Conservation (phyloP, 1,284 basidiomycete genomes). For the Waitea zeae region DNA sequence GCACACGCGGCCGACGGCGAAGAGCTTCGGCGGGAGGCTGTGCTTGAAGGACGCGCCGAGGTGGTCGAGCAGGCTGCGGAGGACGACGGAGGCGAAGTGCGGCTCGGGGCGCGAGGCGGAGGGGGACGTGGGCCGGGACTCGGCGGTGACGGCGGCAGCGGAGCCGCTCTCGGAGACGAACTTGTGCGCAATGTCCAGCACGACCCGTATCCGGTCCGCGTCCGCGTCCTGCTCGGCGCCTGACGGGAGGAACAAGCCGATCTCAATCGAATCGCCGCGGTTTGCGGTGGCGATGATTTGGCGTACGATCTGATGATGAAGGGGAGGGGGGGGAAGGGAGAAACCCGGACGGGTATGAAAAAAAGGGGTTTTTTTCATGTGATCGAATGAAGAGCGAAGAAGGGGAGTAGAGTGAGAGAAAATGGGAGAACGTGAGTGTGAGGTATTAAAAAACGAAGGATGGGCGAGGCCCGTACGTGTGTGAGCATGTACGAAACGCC, state of each 20-base stretch:
- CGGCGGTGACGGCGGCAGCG: neutral
- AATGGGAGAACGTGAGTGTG: slow-evolving; percentile 9
- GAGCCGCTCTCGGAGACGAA: slow-evolving; percentile 11
- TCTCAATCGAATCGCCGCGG: slow-evolving; percentile 70
- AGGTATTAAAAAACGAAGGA: too few species aligned
- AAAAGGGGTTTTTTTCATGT: too few species aligned
- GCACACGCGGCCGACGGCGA: slow-evolving; percentile 29
- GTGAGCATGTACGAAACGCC: slow-evolving; percentile 66
- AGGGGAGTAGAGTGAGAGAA: too few species aligned
- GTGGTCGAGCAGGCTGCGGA: slow-evolving; percentile 48
- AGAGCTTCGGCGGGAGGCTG: slow-evolving; percentile 24
- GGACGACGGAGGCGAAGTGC: slow-evolving; percentile 40
- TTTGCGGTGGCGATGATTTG: slow-evolving; percentile 60
- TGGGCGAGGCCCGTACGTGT: slow-evolving; percentile 45
- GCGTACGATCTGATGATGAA: slow-evolving; percentile 48
- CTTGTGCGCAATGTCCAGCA: slow-evolving; percentile 38
- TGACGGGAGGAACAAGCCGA: slow-evolving; percentile 56
- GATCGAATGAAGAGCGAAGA: too few species aligned
- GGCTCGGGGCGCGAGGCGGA: slow-evolving; percentile 27
- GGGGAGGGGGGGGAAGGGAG: slow-evolving; percentile 5
- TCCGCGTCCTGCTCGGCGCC: slow-evolving; percentile 13
- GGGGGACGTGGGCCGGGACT: slow-evolving; percentile 10
- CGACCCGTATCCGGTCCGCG: slow-evolving; percentile 20
- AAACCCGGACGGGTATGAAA: too few species aligned
- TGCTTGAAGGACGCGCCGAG: slow-evolving; percentile 41